Conservation (phyloP, 768 basidiomycete genomes). For the Pisolithus tinctorius region DNA sequence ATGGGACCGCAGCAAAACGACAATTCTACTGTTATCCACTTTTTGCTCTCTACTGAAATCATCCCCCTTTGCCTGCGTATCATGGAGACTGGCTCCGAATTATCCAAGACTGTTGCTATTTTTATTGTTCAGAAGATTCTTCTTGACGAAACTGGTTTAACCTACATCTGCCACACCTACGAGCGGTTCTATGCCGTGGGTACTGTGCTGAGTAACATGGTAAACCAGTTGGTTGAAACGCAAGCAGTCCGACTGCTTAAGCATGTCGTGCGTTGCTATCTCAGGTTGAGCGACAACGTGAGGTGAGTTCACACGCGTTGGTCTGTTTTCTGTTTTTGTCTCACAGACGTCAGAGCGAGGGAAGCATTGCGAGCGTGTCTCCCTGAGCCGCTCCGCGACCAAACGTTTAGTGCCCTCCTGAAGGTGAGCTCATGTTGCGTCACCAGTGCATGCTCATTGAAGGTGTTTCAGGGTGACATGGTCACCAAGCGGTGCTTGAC, state of each 20-base stretch:
- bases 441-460: neutral
- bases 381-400: constrained; percentile 90
- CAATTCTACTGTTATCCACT: constrained; percentile 98
- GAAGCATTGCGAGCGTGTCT: constrained; percentile 94
- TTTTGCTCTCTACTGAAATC: constrained; percentile 97
- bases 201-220: constrained; percentile 98
- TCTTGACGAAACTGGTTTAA: constrained; percentile 93
- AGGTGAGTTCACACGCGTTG: constrained; percentile 46
- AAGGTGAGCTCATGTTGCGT: constrained; percentile 46
- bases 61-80: constrained; percentile 98
- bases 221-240: constrained; percentile 93
- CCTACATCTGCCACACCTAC: constrained; percentile 99
- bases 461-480: constrained; percentile 72
- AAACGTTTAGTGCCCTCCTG: constrained; percentile 85
- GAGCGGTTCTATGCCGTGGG: constrained; percentile 99
- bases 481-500: constrained; percentile 94
- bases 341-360: constrained; percentile 57
- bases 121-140: constrained; percentile 99
- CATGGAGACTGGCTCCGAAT: constrained; percentile 99
- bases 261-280: constrained; percentile 96
- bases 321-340: constrained; percentile 3
- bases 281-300: constrained; percentile 92
- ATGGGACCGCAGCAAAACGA: constrained; percentile 82
- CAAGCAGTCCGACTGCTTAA: constrained; percentile 95
- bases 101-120: constrained; percentile 98